Evolutionary conservation across 257 asterid genomes (phyloP).

Genomic region (Jaltomata sinuosa): DNA sequence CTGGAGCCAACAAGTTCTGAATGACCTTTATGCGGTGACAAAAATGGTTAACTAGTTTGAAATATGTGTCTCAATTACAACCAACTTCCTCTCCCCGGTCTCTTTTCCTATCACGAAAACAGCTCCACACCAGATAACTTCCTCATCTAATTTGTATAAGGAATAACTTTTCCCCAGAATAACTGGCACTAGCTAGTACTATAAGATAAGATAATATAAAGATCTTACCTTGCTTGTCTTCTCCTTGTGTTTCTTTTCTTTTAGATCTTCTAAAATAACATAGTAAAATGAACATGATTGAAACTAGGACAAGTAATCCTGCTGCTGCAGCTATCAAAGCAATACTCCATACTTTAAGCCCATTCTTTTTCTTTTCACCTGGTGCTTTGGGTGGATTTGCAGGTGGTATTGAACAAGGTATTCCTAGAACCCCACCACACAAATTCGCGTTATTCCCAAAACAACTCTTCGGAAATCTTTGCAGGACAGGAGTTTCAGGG

Average conservation of each 20-base stretch:
- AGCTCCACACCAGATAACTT: not conserved
- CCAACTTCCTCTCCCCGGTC: not conserved
- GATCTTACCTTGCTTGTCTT: not conserved
- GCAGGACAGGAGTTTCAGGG: conserved; percentile 40
- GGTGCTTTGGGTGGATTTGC: conserved; percentile 22
- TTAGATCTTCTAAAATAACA: conserved; percentile 19
- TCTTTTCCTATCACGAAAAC: not conserved
- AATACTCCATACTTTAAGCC: conserved; percentile 35
- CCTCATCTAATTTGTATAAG: not conserved
- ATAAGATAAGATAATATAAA: not conserved
- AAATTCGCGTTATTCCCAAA: conserved; percentile 29
- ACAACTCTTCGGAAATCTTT: conserved; percentile 27
- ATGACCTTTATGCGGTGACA: not conserved
- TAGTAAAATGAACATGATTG: conserved; percentile 21
- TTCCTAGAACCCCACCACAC: conserved; percentile 38
- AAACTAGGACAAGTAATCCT: conserved; percentile 20
- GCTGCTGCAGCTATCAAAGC: conserved; percentile 41
- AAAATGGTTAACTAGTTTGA: not conserved
- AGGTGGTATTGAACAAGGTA: conserved; percentile 34
- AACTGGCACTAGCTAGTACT: not conserved
- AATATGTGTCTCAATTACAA: not conserved
- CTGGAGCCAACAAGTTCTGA: not conserved
- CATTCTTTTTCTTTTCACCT: not conserved
- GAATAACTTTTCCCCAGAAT: not conserved
- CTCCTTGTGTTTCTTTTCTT: conserved; percentile 8